Evolutionary conservation across 2,329 filamentous ascomycete genomes (phyloP).

Genomic region (Pseudogymnoascus sp.): DNA sequence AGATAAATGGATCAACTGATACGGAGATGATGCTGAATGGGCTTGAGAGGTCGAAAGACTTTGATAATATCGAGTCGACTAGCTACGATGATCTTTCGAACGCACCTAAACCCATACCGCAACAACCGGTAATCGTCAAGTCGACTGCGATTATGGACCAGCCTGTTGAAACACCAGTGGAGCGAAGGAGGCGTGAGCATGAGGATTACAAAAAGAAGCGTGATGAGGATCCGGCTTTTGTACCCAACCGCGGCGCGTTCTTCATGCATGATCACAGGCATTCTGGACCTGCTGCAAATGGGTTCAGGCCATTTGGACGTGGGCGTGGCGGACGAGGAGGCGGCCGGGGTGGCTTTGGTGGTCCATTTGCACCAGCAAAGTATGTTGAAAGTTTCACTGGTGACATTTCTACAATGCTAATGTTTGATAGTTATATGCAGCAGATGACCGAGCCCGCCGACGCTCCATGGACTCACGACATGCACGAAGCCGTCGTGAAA

Average conservation of each 20-base stretch:
- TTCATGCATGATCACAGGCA: constrained; percentile 94
- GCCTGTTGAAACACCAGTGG: constrained; percentile 50
- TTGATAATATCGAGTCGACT: constrained; percentile 10
- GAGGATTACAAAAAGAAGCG: constrained; percentile 84
- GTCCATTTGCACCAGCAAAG: constrained; percentile 52
- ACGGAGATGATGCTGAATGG: constrained; percentile 52
- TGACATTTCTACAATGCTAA: constrained; percentile 19
- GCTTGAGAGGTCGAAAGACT: constrained; percentile 22
- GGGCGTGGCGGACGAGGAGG: constrained; percentile 55
- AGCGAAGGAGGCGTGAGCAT: constrained; percentile 73
- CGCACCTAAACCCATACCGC: neutral
- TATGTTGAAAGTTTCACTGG: constrained; percentile 36
- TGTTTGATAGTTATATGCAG: constrained; percentile 33
- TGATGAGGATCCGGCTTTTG: constrained; percentile 84
- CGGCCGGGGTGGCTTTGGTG: constrained; percentile 49
- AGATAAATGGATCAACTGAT: constrained; percentile 36
- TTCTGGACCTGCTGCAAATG: constrained; percentile 66
- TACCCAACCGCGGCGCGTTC: constrained; percentile 88
- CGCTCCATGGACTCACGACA: constrained; percentile 84
- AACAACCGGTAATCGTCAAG: constrained; percentile 22
- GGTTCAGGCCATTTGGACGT: constrained; percentile 63
- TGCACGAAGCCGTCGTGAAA: constrained; percentile 65
- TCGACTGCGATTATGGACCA: constrained; percentile 33
- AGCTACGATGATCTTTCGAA: constrained; percentile 2
- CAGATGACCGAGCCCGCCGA: constrained; percentile 52